phyloP scores from a whole-genome alignment of 768 basidiomycete genomes.

The Pleurotus pulmonarius region DNA sequence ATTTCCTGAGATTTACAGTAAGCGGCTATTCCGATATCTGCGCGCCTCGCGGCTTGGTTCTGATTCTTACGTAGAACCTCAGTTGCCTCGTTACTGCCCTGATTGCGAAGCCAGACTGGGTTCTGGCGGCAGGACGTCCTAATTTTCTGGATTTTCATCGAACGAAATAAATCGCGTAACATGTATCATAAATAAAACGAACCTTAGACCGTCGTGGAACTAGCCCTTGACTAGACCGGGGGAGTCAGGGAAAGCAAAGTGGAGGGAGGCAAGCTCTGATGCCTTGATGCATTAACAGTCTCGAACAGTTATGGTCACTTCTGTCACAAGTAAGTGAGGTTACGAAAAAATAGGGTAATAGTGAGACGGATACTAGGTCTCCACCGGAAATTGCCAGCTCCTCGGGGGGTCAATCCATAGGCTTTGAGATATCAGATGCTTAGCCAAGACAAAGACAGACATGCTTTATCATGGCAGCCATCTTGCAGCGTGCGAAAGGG shows the following conservation, averaged over 20 bases:
- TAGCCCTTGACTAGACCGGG: no score
- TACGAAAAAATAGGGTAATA: neutral
- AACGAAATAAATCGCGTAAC: no score
- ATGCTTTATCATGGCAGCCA: slow-evolving; percentile 5
- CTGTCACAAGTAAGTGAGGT: no score
- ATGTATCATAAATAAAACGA: neutral
- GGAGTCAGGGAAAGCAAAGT: no score
- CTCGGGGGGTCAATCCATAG: neutral
- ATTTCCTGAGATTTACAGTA: slow-evolving; percentile 69
- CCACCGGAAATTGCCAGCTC: slow-evolving; percentile 4
- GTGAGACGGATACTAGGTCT: neutral
- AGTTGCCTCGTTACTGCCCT: neutral
- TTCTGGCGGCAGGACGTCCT: neutral
- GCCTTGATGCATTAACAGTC: no score
- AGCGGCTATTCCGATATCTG: slow-evolving; percentile 20
- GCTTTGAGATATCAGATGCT: neutral
- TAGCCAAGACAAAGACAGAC: slow-evolving; percentile 1
- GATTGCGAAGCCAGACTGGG: slow-evolving; percentile 2
- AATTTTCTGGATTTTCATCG: neutral
- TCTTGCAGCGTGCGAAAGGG: slow-evolving; percentile 1
- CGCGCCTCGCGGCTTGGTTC: no score
- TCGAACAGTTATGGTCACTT: no score
- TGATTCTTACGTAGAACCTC: neutral
- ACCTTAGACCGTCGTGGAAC: neutral
- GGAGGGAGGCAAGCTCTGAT: no score